Evolutionary conservation across 2,329 filamentous ascomycete species (phyloP), one percentile per base, ranked within the genome.

Genomic region (Annulohypoxylon truncatum): DNA sequence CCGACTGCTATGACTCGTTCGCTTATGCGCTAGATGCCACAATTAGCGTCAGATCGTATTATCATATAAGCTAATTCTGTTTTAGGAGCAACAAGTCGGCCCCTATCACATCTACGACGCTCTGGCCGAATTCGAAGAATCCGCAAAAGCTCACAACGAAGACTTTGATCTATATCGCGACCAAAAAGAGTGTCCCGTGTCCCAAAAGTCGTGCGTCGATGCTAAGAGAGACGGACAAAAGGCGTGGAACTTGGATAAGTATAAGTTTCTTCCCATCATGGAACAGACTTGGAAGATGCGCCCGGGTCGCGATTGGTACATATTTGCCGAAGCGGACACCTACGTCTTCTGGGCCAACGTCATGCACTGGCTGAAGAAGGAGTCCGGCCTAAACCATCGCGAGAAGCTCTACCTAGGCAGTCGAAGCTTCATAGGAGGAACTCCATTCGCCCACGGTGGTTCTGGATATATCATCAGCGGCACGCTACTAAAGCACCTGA

Each of bases 211-310:
- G 44, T 82, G 84, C 64, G 73, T 77, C 31, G 74, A 75, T 24
- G 74, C 77, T 31, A 73, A 72, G 29, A 66, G 73, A 4, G 73
- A 78, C 33, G 67, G 78, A 61, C 65, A 76, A 58, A 69, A 78
- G 69, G 80, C 79, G 9, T 88, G 86, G 85, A 80, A 80, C 53
- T 76, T 89, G 67, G 87, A 89, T 75, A 88, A 87, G 77, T 89
- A 87, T 78, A 89, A 89, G 76, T 87, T 87, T 72, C 76, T 88
- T 50, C 85, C 86, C 68, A 87, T 88, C 79, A 79, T 87, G 44
- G 79, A 86, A 71, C 82, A 85, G 61, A 82, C 85, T 1, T 88
- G 85, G 81, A 78, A 79, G 46, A 80, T 84, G 79, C 82, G 84
- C 2, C 86, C 86, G 2, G 75, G 81, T 40, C 79, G 76, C 48